phyloP scores from a whole-genome alignment of 2,329 filamentous ascomycete genomes.

The Didymella exigua region DNA sequence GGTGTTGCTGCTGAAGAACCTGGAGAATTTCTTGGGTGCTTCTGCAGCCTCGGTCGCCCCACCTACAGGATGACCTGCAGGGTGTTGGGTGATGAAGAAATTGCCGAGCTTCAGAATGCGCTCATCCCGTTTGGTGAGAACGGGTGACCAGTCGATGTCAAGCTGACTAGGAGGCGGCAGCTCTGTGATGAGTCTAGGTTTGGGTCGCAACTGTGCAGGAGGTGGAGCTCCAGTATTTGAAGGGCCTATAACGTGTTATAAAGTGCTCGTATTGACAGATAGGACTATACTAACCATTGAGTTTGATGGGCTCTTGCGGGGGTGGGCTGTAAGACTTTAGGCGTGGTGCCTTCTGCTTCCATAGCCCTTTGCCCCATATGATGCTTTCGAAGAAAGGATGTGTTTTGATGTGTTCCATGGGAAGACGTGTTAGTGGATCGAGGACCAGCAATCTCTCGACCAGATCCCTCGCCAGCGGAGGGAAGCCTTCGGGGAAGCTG shows the following conservation, averaged over 20 bases:
- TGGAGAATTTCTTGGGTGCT: slow-evolving; percentile 79
- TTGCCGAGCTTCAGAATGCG: slow-evolving; percentile 94
- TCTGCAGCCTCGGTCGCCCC: slow-evolving; percentile 70
- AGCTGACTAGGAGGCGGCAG: slow-evolving; percentile 94
- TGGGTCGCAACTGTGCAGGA: slow-evolving; percentile 57
- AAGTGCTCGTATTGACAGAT: slow-evolving; percentile 14
- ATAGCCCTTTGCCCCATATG: slow-evolving; percentile 79
- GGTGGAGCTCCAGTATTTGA: slow-evolving; percentile 32
- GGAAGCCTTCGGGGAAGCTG: slow-evolving; percentile 88
- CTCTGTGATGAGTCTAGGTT: slow-evolving; percentile 83
- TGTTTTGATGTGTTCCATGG: slow-evolving; percentile 95
- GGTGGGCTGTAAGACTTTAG: slow-evolving; percentile 83
- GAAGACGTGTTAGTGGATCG: slow-evolving; percentile 81
- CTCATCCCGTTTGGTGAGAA: slow-evolving; percentile 88
- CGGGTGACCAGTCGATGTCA: slow-evolving; percentile 98
- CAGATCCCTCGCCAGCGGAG: slow-evolving; percentile 81
- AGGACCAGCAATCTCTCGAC: slow-evolving; percentile 89
- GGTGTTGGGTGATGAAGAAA: slow-evolving; percentile 79
- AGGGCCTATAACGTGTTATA: slow-evolving; percentile 32
- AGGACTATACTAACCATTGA: slow-evolving; percentile 48
- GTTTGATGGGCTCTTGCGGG: slow-evolving; percentile 67
- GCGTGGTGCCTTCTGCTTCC: slow-evolving; percentile 87
- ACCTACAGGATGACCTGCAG: slow-evolving; percentile 74
- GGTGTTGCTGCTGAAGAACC: slow-evolving; percentile 89
- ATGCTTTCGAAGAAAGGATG: slow-evolving; percentile 94